Conservation (phyloP, 495 filamentous ascomycete genomes). For the Glarea lozoyensis region DNA sequence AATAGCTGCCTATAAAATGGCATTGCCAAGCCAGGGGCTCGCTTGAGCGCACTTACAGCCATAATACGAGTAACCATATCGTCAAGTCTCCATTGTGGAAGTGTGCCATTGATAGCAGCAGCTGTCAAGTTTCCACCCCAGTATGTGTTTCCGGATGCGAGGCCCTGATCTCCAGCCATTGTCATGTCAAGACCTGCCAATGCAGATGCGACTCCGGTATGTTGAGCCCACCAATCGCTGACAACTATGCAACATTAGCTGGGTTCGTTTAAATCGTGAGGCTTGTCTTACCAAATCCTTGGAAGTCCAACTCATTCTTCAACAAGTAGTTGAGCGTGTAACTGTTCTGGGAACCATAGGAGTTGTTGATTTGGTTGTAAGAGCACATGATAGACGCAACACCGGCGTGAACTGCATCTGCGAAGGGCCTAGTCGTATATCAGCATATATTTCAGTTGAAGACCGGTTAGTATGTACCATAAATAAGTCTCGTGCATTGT, state of each 20-base stretch:
- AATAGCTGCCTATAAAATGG: neutral
- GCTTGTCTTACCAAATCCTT: conserved; percentile 53
- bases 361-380: conserved; percentile 49
- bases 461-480: conserved; percentile 43
- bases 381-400: conserved; percentile 81
- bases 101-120: conserved; percentile 79
- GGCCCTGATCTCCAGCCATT: conserved; percentile 83
- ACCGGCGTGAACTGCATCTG: conserved; percentile 64
- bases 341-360: conserved; percentile 60
- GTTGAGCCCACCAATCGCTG: conserved; percentile 85
- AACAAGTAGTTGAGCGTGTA: conserved; percentile 72
- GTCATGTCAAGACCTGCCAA: conserved; percentile 89
- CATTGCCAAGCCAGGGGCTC: conserved; percentile 16
- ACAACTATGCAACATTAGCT: conserved; percentile 39
- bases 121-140: conserved; percentile 85
- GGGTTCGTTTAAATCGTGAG: neutral
- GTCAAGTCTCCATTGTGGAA: conserved; percentile 85
- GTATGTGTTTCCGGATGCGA: conserved; percentile 62
- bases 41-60: conserved; percentile 30
- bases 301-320: conserved; percentile 88
- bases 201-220: conserved; percentile 68
- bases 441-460: conserved; percentile 2
- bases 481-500: conserved; percentile 94
- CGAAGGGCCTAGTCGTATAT: conserved; percentile 47
- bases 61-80: conserved; percentile 93